Conservation (phyloP, 164 flowering plant species). For the Aristolochia californica region DNA sequence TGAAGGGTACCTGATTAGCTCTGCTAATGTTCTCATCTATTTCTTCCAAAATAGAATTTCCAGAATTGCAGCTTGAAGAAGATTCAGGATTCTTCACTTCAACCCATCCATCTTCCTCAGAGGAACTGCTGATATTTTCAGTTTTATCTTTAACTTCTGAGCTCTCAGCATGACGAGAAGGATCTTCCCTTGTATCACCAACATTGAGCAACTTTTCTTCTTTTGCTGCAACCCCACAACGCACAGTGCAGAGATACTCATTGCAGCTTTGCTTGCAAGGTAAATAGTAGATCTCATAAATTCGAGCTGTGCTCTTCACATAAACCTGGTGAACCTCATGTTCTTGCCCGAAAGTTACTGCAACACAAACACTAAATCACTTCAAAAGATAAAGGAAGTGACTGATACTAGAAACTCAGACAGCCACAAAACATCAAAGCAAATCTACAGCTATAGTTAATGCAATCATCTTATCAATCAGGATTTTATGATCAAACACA, state of each 20-base stretch:
- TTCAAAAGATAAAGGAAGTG: not conserved
- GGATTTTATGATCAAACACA: not conserved
- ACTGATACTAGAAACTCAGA: not conserved
- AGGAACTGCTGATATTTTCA: slow-evolving; percentile 13
- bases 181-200: slow-evolving; percentile 17
- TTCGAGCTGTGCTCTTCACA: slow-evolving; percentile 72
- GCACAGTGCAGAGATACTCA: slow-evolving; percentile 88
- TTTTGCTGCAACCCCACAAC: slow-evolving; percentile 50
- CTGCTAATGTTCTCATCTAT: slow-evolving; percentile 7
- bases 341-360: slow-evolving; percentile 55
- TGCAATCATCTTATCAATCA: not conserved
- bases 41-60: slow-evolving; percentile 10
- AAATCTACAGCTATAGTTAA: not conserved
- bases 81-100: slow-evolving; percentile 47
- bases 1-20: slow-evolving; percentile 22
- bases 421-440: not conserved
- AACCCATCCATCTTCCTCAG: slow-evolving; percentile 78
- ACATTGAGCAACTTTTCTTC: slow-evolving; percentile 24
- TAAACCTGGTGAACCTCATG: slow-evolving; percentile 69
- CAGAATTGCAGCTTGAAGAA: slow-evolving; percentile 11
- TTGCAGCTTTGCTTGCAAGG: slow-evolving; percentile 19
- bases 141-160: slow-evolving; percentile 13
- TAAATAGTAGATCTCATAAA: slow-evolving; percentile 69
- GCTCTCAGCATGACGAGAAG: slow-evolving; percentile 7
- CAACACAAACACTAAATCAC: slow-evolving; percentile 7